A percentile compares a stretch with the other conserved stretches of the same genome.
Evolutionary conservation across 1,139 yeast genomes (phyloP).

Genomic region (Kluyveromyces marxianus): DNA sequence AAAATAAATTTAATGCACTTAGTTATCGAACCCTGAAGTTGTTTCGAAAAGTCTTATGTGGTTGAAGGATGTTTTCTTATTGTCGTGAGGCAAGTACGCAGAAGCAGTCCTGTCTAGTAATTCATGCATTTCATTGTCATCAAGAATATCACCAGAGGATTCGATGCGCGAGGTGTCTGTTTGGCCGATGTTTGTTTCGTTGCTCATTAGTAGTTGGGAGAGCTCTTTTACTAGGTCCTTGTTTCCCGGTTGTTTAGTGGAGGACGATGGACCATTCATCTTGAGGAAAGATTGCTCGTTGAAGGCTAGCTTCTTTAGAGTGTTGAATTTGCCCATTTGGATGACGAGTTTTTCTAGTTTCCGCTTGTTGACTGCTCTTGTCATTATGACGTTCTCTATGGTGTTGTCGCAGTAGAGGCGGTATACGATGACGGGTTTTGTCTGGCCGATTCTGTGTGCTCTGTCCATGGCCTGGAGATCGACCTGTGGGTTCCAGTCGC

Average conservation of each 20-base stretch:
- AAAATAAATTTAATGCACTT: background rate
- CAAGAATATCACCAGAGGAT: slow-evolving; percentile 21
- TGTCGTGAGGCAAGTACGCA: slow-evolving; percentile 35
- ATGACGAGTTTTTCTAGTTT: slow-evolving; percentile 76
- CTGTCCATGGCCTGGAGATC: slow-evolving; percentile 95
- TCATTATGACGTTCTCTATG: slow-evolving; percentile 72
- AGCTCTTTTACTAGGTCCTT: slow-evolving; percentile 26
- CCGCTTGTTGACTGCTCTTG: slow-evolving; percentile 71
- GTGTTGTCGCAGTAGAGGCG: slow-evolving; percentile 72
- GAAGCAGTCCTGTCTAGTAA: slow-evolving; percentile 45
- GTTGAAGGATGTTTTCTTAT: slow-evolving; percentile 13
- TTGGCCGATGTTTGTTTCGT: slow-evolving; percentile 28
- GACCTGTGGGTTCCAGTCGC: slow-evolving; percentile 97
- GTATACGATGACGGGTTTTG: slow-evolving; percentile 70
- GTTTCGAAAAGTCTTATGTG: slow-evolving; percentile 29
- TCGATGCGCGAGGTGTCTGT: slow-evolving; percentile 11
- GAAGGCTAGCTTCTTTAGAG: slow-evolving; percentile 36
- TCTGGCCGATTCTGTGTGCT: slow-evolving; percentile 89
- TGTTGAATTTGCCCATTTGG: slow-evolving; percentile 72
- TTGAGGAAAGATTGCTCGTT: slow-evolving; percentile 27
- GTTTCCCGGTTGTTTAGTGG: slow-evolving; percentile 14
- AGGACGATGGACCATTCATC: slow-evolving; percentile 10
- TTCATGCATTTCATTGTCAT: slow-evolving; percentile 42
- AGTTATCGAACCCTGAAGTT: slow-evolving; percentile 17
- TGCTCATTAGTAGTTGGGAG: slow-evolving; percentile 23